Evolutionary conservation across 371 early-diverging fungal genomes (phyloP), one percentile per base, ranked within the genome.

Genomic region (Saksenaea oblongispora): DNA sequence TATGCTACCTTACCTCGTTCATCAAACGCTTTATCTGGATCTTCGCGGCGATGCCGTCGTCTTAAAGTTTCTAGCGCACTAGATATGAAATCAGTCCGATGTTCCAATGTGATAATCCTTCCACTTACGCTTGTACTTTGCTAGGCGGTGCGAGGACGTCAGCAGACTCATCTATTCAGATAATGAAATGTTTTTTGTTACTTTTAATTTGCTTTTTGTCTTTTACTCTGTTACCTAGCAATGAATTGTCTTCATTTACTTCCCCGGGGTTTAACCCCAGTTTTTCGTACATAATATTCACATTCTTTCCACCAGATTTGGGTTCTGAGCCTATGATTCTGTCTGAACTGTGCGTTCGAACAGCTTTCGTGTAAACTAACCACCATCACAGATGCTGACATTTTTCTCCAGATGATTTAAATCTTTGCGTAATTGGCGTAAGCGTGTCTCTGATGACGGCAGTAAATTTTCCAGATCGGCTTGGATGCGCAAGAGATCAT

Each of bases 71-170:
- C 69, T 47, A 69, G 37, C 34, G 74, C 74, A 42, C 70, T 69
- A 61, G 27, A 58, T 37, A 56, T 26, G 22, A 28, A 2, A 18
- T 42, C 44, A 22, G 10, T 55, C 27, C 22, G 51, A 3, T 36
- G 36, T 22, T 17, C 10, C 10, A 11, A 47, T 13, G 47, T 47
- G n/a, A n/a, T 10, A 2, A 5, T 10, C 10, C 18, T 18, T 11
- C 13, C 24, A 66, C 72, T 71, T 79, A 79, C 79, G 69, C 68
- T 66, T 79, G 79, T 65, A 62, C 54, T 66, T 60, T 70, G 54
- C 36, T 24, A 7, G 42, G 54, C 34, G 64, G 60, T 35, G 63
- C 24, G 11, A 56, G 2, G 27, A 31, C 11, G 37, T 62, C 62
- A 24, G 42, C 13, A 13, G 39, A 3, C 28, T 57, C 59, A 39